Percentiles rank a stretch among this genome's conserved stretches.
These are phyloP conservation scores for Populus euphratica DNA, from an alignment of 345 rosid genomes.

Conservation along the genomic window DNA sequence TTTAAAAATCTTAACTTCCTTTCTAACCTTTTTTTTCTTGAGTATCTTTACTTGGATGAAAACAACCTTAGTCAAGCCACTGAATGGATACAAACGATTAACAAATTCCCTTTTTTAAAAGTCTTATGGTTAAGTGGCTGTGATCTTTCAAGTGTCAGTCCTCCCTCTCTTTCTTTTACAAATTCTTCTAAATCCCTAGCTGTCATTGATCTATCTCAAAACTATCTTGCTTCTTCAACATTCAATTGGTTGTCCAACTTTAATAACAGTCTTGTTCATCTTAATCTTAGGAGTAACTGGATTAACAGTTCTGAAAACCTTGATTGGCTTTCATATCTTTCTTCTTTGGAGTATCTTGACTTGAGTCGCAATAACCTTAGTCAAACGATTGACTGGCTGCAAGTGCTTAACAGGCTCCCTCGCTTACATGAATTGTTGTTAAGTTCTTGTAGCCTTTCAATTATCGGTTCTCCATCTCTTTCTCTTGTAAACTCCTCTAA, in stretches of 20 bases:
- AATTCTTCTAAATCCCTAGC: not conserved
- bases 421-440: too few species aligned
- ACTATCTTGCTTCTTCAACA: not conserved
- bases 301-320: too few species aligned
- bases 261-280: not conserved
- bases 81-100: constrained; percentile 12
- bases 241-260: not conserved
- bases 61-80: not conserved
- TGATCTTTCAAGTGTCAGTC: not conserved
- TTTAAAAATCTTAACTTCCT: constrained; percentile 24
- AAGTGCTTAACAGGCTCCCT: too few species aligned
- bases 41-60: not conserved
- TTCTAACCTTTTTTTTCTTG: constrained; percentile 8
- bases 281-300: not conserved
- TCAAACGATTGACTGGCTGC: not conserved
- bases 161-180: not conserved
- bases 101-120: constrained; percentile 2
- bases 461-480: too few species aligned
- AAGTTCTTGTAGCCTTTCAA: not conserved
- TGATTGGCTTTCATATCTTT: too few species aligned
- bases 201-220: not conserved
- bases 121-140: not conserved
- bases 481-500: not conserved
- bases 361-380: too few species aligned
- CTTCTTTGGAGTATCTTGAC: too few species aligned